Base-by-base conservation (phyloP, 352 stramenopile genomes). In the Phytophthora ohioensis region DNA sequence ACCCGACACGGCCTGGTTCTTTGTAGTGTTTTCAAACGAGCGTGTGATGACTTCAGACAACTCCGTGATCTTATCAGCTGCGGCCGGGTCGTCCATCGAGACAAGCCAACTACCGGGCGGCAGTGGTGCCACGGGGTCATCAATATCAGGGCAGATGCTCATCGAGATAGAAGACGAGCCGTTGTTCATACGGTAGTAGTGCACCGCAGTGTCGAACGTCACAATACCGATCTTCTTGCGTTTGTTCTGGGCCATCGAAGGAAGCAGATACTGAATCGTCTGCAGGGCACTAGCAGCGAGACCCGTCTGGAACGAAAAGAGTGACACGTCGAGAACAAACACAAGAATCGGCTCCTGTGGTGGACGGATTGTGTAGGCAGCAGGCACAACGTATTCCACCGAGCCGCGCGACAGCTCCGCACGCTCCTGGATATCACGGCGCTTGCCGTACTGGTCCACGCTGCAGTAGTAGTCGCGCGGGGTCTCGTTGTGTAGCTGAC, bases 141-240 rank as follows among this genome's bases (percentile, higher is more conserved):
- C 88, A 57, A 94, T 84, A 57, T 96, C 88, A 7, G 88, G 86
- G 41, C 82, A 92, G 46, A 93, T 79, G 39, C 71, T 86, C 75
- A 96, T 86, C 32, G 87, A 91, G 58, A 96, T 94, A 17, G 73
- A 79, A 48, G 75, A 75, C 11, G 75, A 79, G 5, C 63, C 71
- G 30, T 66, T 67, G 67, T 96, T 80, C 84, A 94, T 92, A 53
- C 87, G 87, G 64, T 96, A 95, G 73, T 95, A 97, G 57, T 96
- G 89, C 34, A 96, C 85, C 3, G 80, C 75, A 13, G 84, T 82
- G 72, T 94, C 90, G 47, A 96, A 97, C 2, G 88, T 95, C 11
- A 97, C 75, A 49, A 97, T 94, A n/a, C 90, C 91, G 49, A 97
- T 78, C 60, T 96, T 96, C 72, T 94, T 93, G 68, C 88, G 81